These are phyloP conservation scores for Kazachstania bromeliacearum DNA, from an alignment of 805 yeast genomes.

Conservation along the genomic window DNA sequence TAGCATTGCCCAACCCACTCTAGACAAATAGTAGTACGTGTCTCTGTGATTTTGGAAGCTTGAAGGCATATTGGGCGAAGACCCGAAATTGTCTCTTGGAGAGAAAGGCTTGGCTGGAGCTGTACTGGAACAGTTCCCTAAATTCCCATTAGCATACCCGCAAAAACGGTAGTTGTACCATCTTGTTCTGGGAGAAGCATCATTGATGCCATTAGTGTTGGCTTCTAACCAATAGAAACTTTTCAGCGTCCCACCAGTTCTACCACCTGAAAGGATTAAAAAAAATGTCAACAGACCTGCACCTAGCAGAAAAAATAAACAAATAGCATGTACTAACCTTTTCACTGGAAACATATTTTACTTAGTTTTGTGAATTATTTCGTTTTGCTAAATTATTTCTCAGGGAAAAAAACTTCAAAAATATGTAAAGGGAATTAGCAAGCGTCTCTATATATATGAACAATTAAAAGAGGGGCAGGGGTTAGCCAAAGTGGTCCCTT, in stretches of 20 bases:
- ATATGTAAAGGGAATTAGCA: too few relatives aligned
- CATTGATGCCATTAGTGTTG: constrained; percentile 47
- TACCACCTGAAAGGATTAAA: constrained; percentile 56
- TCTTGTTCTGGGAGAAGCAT: constrained; percentile 40
- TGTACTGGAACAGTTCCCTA: constrained; percentile 42
- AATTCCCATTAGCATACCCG: constrained; percentile 35
- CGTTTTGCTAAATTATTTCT: too few relatives aligned
- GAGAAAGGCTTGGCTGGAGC: constrained; percentile 79
- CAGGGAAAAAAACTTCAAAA: too few relatives aligned
- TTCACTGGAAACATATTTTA: constrained; percentile 5
- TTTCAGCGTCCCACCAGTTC: constrained; percentile 44
- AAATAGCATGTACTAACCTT: constrained; percentile 24
- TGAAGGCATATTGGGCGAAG: constrained; percentile 43
- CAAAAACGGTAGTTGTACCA: constrained; percentile 78
- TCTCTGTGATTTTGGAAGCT: constrained; percentile 40
- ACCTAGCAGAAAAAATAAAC: constrained; percentile 33
- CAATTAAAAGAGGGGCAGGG: too few relatives aligned
- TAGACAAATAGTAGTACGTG: constrained; percentile 54
- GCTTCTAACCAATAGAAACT: constrained; percentile 75
- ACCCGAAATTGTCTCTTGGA: constrained; percentile 64
- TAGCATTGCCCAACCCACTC: constrained; percentile 59
- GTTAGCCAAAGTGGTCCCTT: too few relatives aligned
- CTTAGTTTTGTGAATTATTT: too few relatives aligned
- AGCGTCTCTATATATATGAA: too few relatives aligned
- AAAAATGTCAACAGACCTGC: constrained; percentile 50